Evolutionary conservation across 208 protist genomes (phyloP).

Genomic region (Zelonia costaricensis): DNA sequence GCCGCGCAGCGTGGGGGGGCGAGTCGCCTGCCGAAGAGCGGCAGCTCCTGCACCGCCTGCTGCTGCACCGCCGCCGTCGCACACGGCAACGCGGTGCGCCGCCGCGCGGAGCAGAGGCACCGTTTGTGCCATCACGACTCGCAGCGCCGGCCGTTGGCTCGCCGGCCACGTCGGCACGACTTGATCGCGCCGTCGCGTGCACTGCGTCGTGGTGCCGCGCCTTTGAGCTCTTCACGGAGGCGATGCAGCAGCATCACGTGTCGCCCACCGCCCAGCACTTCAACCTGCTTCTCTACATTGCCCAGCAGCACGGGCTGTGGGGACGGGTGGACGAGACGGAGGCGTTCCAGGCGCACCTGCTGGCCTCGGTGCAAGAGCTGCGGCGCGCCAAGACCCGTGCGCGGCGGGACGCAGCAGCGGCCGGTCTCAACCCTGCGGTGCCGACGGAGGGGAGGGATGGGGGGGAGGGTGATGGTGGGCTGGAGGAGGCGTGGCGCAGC

Average conservation of each 20-base stretch:
- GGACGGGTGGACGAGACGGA: constrained; percentile 42
- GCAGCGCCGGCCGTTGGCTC: neutral
- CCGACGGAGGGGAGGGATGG: neutral
- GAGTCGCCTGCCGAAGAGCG: constrained; percentile 7
- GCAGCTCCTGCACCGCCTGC: constrained; percentile 17
- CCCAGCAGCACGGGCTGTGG: constrained; percentile 57
- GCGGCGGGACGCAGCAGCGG: neutral
- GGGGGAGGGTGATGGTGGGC: too few relatives aligned
- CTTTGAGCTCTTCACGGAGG: constrained; percentile 58
- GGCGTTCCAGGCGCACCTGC: constrained; percentile 52
- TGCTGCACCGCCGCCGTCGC: constrained; percentile 14
- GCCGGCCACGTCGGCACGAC: neutral
- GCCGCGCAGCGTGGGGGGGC: too few relatives aligned
- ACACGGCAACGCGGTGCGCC: neutral
- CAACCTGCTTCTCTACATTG: constrained; percentile 62
- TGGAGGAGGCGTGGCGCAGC: too few relatives aligned
- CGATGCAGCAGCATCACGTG: constrained; percentile 51
- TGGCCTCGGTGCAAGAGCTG: constrained; percentile 34
- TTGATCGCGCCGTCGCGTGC: neutral
- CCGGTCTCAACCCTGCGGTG: too few relatives aligned
- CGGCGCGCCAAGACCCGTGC: constrained; percentile 22
- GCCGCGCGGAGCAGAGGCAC: neutral
- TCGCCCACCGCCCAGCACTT: constrained; percentile 71
- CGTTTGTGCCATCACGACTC: too few relatives aligned
- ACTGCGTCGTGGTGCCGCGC: constrained; percentile 45